These are phyloP conservation scores for Cladosporium austrohemisphaericum DNA, from an alignment of 2,329 filamentous ascomycete genomes.

Conservation along the genomic window DNA sequence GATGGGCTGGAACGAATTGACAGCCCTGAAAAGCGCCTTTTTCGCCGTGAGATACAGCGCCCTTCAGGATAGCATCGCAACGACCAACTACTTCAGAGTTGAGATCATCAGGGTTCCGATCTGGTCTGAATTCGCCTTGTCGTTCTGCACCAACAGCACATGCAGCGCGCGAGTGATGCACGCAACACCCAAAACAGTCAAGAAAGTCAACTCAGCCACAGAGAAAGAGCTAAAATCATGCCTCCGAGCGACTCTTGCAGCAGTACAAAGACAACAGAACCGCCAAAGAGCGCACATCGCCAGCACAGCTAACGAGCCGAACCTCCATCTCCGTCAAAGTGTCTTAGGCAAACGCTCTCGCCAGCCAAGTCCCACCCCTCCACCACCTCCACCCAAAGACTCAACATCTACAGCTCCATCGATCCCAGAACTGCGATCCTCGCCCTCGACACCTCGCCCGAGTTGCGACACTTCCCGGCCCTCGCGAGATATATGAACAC, in stretches of 20 bases:
- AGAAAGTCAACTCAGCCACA: not conserved
- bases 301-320: not conserved
- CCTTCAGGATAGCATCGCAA: conserved; percentile 15
- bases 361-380: too few relatives aligned
- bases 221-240: not conserved
- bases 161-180: conserved; percentile 17
- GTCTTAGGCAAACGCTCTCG: not conserved
- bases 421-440: too few relatives aligned
- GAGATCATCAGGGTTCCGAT: conserved; percentile 18
- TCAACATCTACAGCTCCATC: too few relatives aligned
- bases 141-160: conserved; percentile 19
- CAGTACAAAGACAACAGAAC: not conserved
- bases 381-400: too few relatives aligned
- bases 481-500: not conserved
- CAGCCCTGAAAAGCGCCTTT: conserved; percentile 15
- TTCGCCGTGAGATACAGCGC: conserved; percentile 19
- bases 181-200: not conserved
- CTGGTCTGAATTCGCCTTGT: conserved; percentile 17
- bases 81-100: conserved; percentile 25
- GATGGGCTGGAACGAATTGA: conserved; percentile 21
- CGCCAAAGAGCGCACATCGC: too few relatives aligned
- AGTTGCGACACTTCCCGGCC: too few relatives aligned
- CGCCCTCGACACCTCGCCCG: too few relatives aligned
- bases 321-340: not conserved
- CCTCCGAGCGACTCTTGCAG: not conserved